Evolutionary conservation across 148 eudicot species (phyloP), one percentile per base, ranked within the genome.

Genomic region (Rhododendron ovatum): DNA sequence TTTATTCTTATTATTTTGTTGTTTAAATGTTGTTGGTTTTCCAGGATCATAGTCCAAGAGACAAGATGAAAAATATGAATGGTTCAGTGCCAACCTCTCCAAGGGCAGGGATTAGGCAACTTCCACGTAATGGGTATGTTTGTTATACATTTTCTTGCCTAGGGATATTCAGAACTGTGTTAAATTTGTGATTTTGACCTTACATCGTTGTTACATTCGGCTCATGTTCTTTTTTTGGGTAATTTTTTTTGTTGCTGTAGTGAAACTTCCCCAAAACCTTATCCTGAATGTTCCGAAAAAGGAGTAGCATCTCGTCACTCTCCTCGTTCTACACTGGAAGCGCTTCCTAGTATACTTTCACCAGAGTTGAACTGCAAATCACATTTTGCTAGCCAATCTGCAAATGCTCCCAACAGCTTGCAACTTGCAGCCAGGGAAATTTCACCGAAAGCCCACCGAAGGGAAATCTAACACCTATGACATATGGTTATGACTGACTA

Each of bases 1-100:
- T 57, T 57, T 57, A 18, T 77, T 5, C 35, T 51, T 13, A 35
- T 22, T 35, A 13, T 22, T 43, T 51, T 43, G 28, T 2, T 2
- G 20, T 15, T 41, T 17, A 20, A n/a, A 4, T 20, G 20, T 37
- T 39, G 24, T 82, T 69, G 24, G 28, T n/a, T 35, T 82, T 63
- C 47, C 91, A 93, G 95, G 96, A 92, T 81, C 88, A 81, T 39
- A 89, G 89, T 81, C 90, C 95, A 81, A 87, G 89, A 86, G 93
- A 90, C 37, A 39, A 75, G 61, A 82, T 86, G 22, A 81, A 84
- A 65, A 74, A 81, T 51, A 85, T 85, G 33, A 78, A 82, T 18
- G 92, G 90, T 74, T 85, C 79, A 65, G 35, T 85, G 87, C 90
- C 87, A 41, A 77, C 67, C 77, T 89, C 91, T 10, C 90, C 92